Base-by-base conservation (phyloP, 1,139 yeast genomes). In the Zygosaccharomyces sapae region DNA sequence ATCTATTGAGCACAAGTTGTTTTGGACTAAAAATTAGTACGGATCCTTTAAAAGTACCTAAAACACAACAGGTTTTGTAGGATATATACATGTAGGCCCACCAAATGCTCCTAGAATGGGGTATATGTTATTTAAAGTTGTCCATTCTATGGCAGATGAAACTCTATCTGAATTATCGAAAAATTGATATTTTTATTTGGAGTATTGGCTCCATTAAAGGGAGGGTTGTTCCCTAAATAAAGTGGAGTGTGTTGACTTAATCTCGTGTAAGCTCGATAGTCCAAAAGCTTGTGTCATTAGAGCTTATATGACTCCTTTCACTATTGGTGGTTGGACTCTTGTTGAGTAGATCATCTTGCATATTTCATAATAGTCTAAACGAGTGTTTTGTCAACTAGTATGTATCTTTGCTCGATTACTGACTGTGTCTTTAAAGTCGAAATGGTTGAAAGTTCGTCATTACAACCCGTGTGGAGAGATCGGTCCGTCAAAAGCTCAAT, bases 1-100 rank as follows among this genome's bases (percentile, higher is more conserved):
- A 47, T 7, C 52, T 53, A 8, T 54, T 41, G 33, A 59, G 59
- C 33, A 65, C 39, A 33, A 57, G 55, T 38, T 65, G 66, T 30
- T 56, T 59, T 12, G 53, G 53, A 37, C 59, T 59, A 41, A 63
- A 64, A 19, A 66, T 58, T 2, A 61, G 46, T 4, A 66, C 40
- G 4, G 48, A 38, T 7, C 68, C 69, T 38, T 56, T 61, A 1
- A 57, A 43, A 1, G 69, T 65, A 2, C 69, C 69, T 3, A 64
- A 31, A 1, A 64, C 55, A 37, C 57, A 48, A 45, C 56, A 62
- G 2, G 58, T 31, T 49, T 53, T 8, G 66, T 58, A 1, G 63
- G 55, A 18, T 55, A 40, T 6, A 63, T 45, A 27, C 51, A 48
- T 2, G 62, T 50, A 1, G 65, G 67, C 1, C 63, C 62, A 5